phyloP scores from a whole-genome alignment of 805 yeast species.

The Metschnikowia drakensbergensis region DNA sequence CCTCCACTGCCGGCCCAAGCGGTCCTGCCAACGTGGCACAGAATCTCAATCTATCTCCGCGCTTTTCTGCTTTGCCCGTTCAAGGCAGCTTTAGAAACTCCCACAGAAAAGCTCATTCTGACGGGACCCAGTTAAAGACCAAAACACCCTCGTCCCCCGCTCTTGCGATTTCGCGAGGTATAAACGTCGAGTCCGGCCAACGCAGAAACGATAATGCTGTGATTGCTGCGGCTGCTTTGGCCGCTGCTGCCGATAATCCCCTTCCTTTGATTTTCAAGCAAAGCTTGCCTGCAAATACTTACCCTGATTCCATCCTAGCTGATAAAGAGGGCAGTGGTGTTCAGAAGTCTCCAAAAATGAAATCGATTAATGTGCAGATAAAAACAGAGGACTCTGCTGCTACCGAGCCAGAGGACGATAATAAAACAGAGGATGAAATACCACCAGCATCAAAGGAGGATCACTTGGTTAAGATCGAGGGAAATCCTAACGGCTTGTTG shows the following conservation, averaged over 20 bases:
- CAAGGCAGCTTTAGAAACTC: conserved; percentile 19
- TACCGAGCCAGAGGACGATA: conserved; percentile 25
- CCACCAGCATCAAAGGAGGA: conserved; percentile 6
- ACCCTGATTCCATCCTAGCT: neutral
- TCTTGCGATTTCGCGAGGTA: conserved; percentile 38
- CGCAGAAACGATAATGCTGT: conserved; percentile 47
- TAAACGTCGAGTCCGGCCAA: conserved; percentile 31
- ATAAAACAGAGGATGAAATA: conserved; percentile 26
- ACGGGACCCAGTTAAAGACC: conserved; percentile 7
- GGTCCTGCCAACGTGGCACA: conserved; percentile 5
- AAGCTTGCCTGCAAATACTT: neutral
- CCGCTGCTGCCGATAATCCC: conserved; percentile 78
- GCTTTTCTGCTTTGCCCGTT: conserved; percentile 11
- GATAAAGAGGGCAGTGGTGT: neutral
- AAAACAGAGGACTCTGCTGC: conserved; percentile 8
- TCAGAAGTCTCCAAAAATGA: neutral
- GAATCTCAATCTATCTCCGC: conserved; percentile 8
- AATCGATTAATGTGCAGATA: neutral
- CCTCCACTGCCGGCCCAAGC: neutral
- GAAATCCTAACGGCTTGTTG: neutral
- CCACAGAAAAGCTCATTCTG: conserved; percentile 28
- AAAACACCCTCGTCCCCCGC: conserved; percentile 29
- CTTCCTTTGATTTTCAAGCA: conserved; percentile 42
- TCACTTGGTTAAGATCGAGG: conserved; percentile 1
- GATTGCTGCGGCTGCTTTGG: conserved; percentile 80